These are phyloP conservation scores for Paulownia fortunei DNA, from an alignment of 257 asterid species.

Conservation along the genomic window DNA sequence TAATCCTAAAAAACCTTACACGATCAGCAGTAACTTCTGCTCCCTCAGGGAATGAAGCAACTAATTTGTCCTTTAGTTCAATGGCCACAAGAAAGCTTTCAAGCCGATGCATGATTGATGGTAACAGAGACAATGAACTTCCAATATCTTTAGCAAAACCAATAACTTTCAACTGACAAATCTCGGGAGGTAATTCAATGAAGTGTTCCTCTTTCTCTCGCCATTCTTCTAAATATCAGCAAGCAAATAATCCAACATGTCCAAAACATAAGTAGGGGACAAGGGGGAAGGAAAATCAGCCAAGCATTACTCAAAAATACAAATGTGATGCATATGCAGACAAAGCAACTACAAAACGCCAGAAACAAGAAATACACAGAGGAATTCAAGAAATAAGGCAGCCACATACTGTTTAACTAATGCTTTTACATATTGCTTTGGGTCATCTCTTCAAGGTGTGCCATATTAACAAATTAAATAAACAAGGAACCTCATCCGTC, in stretches of 20 bases:
- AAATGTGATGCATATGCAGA: slow-evolving; percentile 13
- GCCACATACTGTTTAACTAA: not conserved
- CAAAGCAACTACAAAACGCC: slow-evolving; percentile 27
- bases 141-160: slow-evolving; percentile 98
- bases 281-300: not conserved
- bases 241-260: slow-evolving; percentile 33
- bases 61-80: slow-evolving; percentile 72
- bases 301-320: slow-evolving; percentile 9
- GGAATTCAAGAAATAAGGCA: not conserved
- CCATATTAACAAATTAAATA: not conserved
- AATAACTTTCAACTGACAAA: slow-evolving; percentile 88
- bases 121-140: slow-evolving; percentile 89
- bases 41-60: slow-evolving; percentile 86
- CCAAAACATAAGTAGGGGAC: not conserved
- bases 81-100: slow-evolving; percentile 90
- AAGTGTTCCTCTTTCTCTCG: slow-evolving; percentile 93
- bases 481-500: not conserved
- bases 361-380: not conserved
- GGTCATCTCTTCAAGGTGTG: slow-evolving; percentile 8
- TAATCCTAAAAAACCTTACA: slow-evolving; percentile 53
- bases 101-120: slow-evolving; percentile 91
- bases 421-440: not conserved
- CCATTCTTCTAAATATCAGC: slow-evolving; percentile 47
- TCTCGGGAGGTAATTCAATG: slow-evolving; percentile 90
- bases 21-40: slow-evolving; percentile 64